phyloP scores from a whole-genome alignment of 495 filamentous ascomycete species.

The Penicillium paradoxum region DNA sequence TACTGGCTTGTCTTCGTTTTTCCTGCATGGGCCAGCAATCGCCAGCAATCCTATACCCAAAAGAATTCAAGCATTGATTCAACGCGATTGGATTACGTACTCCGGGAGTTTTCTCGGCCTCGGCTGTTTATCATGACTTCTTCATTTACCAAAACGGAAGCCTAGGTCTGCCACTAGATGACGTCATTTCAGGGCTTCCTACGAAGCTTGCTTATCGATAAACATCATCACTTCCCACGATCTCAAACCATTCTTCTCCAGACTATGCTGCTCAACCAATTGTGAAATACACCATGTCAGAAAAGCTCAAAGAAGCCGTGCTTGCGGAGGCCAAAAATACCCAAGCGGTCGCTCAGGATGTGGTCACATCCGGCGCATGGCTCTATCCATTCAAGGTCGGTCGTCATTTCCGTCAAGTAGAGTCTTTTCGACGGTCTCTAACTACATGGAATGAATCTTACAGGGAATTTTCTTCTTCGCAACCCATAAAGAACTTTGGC shows the following conservation, averaged over 20 bases:
- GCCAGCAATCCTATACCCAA: no score
- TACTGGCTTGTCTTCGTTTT: no score
- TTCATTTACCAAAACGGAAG: no score
- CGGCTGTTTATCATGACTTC: no score
- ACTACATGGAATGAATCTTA: background rate
- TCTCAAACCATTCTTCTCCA: background rate
- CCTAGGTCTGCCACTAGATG: no score
- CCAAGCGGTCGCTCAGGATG: slow-evolving; percentile 51
- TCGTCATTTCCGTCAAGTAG: background rate
- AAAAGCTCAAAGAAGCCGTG: slow-evolving; percentile 39
- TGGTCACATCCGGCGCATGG: slow-evolving; percentile 70
- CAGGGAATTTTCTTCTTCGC: slow-evolving; percentile 77
- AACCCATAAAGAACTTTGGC: slow-evolving; percentile 40
- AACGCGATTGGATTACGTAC: no score
- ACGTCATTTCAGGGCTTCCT: no score
- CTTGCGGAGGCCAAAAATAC: slow-evolving; percentile 35
- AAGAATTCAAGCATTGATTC: no score
- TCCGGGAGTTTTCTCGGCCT: no score
- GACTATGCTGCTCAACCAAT: background rate
- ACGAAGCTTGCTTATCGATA: background rate
- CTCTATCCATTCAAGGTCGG: slow-evolving; percentile 77
- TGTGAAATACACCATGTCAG: slow-evolving; percentile 29
- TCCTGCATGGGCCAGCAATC: no score
- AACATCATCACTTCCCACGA: background rate
- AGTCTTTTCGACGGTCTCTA: slow-evolving; percentile 2